Evolutionary conservation across 139 green algal species (phyloP), one percentile per base, ranked within the genome.

Genomic region (Mesotaenium endlicherianum): DNA sequence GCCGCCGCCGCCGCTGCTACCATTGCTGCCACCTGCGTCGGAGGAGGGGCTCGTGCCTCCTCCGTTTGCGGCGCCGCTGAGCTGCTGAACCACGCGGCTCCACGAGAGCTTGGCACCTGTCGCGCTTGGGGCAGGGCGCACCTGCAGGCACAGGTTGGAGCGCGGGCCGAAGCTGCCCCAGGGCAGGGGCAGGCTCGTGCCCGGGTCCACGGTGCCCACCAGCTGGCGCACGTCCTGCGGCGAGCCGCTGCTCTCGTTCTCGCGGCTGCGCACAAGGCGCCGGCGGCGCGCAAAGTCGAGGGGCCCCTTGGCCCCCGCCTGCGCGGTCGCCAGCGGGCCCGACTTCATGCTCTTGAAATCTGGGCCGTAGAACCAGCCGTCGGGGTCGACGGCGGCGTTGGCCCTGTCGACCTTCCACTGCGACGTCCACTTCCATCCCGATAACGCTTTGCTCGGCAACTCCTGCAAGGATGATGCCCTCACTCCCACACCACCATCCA

Each of bases 371-470:
- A 59, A 43, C 92, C 92, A 97, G 45, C 92, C 93, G 0, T 95
- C 91, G 3, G 36, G 50, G 76, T 95, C 93, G 2, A 90, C 88
- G 44, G 88, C 47, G 3, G 77, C 85, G 16, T 42, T 36, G 6
- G 77, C 39, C 11, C 45, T 77, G 59, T 95, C 93, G 20, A 94
- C 53, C 53, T 90, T 74, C 93, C 93, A 97, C 1, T 81, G 71
- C 17, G 88, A 88, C 59, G 92, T 89, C 93, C 93, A 97, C 85
- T 93, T 84, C 93, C 93, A 97, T 8, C 92, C 91, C 17, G 70
- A 38, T 17, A 75, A 44, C 30, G 44, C 17, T 0, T 2, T 17
- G 14, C n/a, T 70, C 11, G 44, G 40, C 30, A 81, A 16, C 14
- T 81, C 72, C 72, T 81, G 72, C 60, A 72, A 34, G 26, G 50